Conservation (phyloP, 1,284 basidiomycete species). For the Trichosporon ovoides region DNA sequence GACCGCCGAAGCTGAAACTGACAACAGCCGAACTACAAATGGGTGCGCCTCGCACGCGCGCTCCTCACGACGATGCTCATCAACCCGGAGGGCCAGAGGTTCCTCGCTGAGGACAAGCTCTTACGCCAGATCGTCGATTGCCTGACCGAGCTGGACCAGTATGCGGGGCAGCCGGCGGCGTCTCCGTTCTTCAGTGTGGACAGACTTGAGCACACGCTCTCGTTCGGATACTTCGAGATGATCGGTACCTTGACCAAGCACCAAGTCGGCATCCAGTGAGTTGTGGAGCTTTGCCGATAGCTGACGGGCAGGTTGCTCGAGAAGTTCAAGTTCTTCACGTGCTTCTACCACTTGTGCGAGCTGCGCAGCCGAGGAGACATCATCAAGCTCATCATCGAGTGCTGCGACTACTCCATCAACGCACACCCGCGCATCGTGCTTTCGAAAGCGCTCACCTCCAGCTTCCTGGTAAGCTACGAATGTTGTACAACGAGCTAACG, state of each 20-base stretch:
- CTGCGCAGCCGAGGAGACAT: conserved; percentile 85
- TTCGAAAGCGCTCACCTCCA: conserved; percentile 88
- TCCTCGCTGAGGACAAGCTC: conserved; percentile 81
- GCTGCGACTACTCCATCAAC: conserved; percentile 83
- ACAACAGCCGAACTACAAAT: conserved; percentile 65
- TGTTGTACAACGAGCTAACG: neutral
- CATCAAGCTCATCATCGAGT: conserved; percentile 82
- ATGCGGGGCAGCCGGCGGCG: conserved; percentile 47
- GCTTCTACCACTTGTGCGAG: conserved; percentile 90
- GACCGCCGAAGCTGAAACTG: too few relatives aligned
- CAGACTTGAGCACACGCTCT: conserved; percentile 74
- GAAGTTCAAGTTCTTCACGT: conserved; percentile 87
- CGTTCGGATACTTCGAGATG: conserved; percentile 93
- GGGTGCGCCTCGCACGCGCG: conserved; percentile 78
- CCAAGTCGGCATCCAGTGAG: conserved; percentile 81
- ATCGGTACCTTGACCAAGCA: conserved; percentile 82
- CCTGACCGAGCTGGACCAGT: conserved; percentile 85
- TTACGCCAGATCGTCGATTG: conserved; percentile 78
- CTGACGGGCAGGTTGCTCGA: conserved; percentile 65
- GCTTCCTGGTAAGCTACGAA: conserved; percentile 72
- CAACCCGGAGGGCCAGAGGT: conserved; percentile 75
- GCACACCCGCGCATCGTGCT: conserved; percentile 86
- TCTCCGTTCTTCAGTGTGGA: conserved; percentile 80
- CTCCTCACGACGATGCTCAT: conserved; percentile 77
- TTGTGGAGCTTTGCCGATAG: conserved; percentile 12